Evolutionary conservation across 345 rosid genomes (phyloP), one percentile per base, ranked within the genome.

Genomic region (Aurinia saxatilis): DNA sequence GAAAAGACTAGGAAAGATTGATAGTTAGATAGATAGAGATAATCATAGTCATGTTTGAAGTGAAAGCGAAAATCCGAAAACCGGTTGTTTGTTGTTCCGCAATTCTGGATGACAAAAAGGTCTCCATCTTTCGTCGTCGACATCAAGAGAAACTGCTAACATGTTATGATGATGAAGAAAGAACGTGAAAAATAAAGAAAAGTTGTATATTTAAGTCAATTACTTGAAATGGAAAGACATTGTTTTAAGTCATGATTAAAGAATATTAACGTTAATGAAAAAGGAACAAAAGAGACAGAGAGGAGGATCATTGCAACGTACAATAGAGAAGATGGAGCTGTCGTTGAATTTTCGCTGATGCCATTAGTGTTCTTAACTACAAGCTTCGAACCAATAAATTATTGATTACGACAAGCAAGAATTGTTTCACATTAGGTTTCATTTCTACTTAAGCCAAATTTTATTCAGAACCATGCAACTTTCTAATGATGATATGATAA

Each of bases 141-240:
- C 74, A 62, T 70, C 69, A 70, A 57, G 15, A 38, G 64, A 33
- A 31, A 45, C 49, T 15, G 21, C 50, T 53, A 69, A 49, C 60
- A 64, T 50, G 60, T 65, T 65, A 64, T 57, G 48, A 42, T 71
- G 54, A 42, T 71, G 55, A 42, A 57, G 65, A 14, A 49, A 71
- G 49, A 64, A 57, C 25, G 33, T 63, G 65, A 56, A 64, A 39
- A 30, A 54, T 17, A 38, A 5, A 0, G 39, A 68, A 67, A 30
- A 0, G 3, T 0, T 29, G 18, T 39, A 38, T 48, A 27, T 27
- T 27, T 15, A 55, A 55, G 57, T 49, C 12, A 55, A 38, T 55
- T 63, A 55, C 74, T 71, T 57, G 66, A 71, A 64, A 64, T 50
- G 70, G 70, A 57, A 50, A 64, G 61, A 57, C 70, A 71, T 42